These are phyloP conservation scores for Cladobotryum protrusum DNA, from an alignment of 2,329 filamentous ascomycete genomes.

Conservation along the genomic window DNA sequence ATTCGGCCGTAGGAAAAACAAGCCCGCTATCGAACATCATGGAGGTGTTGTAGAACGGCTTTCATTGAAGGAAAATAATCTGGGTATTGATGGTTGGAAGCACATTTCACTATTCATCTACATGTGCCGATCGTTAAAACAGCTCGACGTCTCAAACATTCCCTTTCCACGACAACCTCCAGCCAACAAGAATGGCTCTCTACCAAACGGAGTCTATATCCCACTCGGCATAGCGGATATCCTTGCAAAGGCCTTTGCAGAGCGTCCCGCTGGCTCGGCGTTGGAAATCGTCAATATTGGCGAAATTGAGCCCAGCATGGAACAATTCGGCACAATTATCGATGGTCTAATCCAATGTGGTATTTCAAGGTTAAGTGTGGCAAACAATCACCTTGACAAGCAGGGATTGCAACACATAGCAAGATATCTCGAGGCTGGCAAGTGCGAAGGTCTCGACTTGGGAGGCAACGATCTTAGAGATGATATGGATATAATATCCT, in stretches of 20 bases:
- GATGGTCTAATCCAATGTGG: constrained; percentile 76
- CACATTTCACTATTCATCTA: constrained; percentile 86
- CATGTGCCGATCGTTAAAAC: constrained; percentile 80
- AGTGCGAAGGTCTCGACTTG: constrained; percentile 83
- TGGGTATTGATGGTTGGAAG: constrained; percentile 83
- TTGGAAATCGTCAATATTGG: constrained; percentile 80
- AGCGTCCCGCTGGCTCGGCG: constrained; percentile 67
- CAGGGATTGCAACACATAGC: constrained; percentile 71
- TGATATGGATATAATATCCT: constrained; percentile 47
- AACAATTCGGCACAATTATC: constrained; percentile 69
- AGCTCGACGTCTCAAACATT: constrained; percentile 79
- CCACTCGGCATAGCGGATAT: constrained; percentile 46
- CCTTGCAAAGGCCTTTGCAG: constrained; percentile 67
- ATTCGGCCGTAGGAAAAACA: constrained; percentile 44
- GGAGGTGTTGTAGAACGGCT: constrained; percentile 80
- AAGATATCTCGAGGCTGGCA: constrained; percentile 66
- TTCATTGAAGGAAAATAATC: constrained; percentile 85
- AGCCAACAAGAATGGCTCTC: constrained; percentile 21
- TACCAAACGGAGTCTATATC: constrained; percentile 29
- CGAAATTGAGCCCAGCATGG: constrained; percentile 65
- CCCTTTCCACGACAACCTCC: constrained; percentile 56
- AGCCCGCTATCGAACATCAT: constrained; percentile 38
- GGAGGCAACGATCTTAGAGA: constrained; percentile 71
- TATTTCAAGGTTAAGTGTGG: constrained; percentile 71
- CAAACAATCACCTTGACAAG: constrained; percentile 70